Conservation (phyloP, 1,284 basidiomycete species). For the Irpex sp. region DNA sequence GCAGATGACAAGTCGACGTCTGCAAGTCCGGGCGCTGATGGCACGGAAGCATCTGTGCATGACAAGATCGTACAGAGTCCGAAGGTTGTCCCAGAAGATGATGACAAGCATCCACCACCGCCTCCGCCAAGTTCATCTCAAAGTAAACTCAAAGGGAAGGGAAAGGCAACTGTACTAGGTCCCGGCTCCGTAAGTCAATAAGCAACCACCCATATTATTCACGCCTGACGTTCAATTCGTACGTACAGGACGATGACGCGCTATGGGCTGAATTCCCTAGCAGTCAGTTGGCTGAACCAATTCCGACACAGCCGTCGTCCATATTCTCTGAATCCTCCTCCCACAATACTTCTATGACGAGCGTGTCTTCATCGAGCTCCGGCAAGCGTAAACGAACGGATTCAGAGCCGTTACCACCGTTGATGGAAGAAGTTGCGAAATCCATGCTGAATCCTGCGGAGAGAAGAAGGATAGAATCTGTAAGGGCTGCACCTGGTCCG, state of each 20-base stretch:
- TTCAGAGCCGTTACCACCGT: background rate
- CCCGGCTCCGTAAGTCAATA: background rate
- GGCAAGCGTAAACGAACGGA: background rate
- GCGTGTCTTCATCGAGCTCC: background rate
- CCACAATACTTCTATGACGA: background rate
- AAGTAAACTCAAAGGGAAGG: background rate
- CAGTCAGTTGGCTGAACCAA: background rate
- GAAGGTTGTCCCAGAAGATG: background rate
- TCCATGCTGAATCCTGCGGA: background rate
- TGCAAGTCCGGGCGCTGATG: background rate
- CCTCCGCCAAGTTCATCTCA: too few relatives aligned
- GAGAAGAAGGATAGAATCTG: background rate
- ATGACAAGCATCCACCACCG: background rate
- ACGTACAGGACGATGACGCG: background rate
- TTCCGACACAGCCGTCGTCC: background rate
- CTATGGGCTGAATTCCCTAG: background rate
- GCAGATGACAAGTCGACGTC: background rate
- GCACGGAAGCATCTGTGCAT: background rate
- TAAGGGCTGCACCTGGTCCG: background rate
- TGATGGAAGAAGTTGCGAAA: background rate
- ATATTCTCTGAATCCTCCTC: background rate
- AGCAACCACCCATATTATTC: background rate
- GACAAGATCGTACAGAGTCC: background rate
- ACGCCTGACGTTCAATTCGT: background rate
- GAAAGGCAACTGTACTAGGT: background rate